Conservation (phyloP, 345 rosid genomes). For the Excoecaria agallocha region DNA sequence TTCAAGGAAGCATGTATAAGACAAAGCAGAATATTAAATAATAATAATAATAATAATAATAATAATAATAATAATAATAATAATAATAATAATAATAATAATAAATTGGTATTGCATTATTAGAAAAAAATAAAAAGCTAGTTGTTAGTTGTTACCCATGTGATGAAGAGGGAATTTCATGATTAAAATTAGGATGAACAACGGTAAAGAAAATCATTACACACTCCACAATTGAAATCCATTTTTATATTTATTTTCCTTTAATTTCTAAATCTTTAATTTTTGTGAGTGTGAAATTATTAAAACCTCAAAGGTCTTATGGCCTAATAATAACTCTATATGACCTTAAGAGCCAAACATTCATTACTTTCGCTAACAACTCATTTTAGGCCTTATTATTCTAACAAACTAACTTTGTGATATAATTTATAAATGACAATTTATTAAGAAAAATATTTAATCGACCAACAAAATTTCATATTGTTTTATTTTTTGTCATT, state of each 20-base stretch:
- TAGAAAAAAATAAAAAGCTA: not conserved
- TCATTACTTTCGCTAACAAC: not conserved
- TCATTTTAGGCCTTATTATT: not conserved
- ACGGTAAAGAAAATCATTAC: slow-evolving; percentile 27
- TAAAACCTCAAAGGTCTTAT: not conserved
- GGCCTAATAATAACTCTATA: not conserved
- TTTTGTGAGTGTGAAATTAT: not conserved
- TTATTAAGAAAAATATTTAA: too few species aligned
- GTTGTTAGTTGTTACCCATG: slow-evolving; percentile 21
- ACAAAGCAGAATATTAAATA: not conserved
- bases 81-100: not conserved
- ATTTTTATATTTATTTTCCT: not conserved
- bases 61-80: not conserved
- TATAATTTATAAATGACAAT: not conserved
- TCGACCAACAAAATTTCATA: too few species aligned
- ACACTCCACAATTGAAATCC: not conserved
- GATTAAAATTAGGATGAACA: slow-evolving; percentile 3
- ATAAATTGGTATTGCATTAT: not conserved
- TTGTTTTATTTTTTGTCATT: too few species aligned
- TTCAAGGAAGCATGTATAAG: not conserved
- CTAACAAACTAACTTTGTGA: not conserved
- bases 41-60: not conserved
- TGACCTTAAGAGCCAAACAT: not conserved
- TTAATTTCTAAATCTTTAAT: too few species aligned
- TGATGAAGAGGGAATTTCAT: slow-evolving; percentile 13